phyloP scores from a whole-genome alignment of 2,329 filamentous ascomycete species.

The Nigrospora oryzae region DNA sequence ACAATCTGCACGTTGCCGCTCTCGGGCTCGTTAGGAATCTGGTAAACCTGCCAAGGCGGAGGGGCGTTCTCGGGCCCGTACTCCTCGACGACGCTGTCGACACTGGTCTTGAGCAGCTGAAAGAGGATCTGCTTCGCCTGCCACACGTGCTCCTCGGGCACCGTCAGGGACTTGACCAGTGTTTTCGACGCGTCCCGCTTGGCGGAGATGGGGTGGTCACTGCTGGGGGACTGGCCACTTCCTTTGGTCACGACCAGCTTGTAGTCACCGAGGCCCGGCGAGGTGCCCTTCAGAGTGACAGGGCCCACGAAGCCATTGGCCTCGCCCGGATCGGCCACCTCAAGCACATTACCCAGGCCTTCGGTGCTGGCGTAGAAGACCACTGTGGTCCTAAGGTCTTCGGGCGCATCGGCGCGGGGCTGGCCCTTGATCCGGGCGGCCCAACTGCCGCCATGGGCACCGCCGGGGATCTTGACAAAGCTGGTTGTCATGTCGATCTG shows the following conservation, averaged over 20 bases:
- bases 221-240: constrained; percentile 48
- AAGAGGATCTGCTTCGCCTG: constrained; percentile 63
- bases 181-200: constrained; percentile 69
- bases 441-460: constrained; percentile 83
- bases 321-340: constrained; percentile 44
- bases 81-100: constrained; percentile 39
- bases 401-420: constrained; percentile 59
- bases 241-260: constrained; percentile 70
- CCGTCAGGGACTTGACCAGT: constrained; percentile 61
- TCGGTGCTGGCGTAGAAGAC: constrained; percentile 80
- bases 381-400: constrained; percentile 64
- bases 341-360: constrained; percentile 56
- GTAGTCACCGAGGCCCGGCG: constrained; percentile 68
- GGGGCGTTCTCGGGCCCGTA: constrained; percentile 55
- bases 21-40: constrained; percentile 60
- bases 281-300: constrained; percentile 63
- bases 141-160: constrained; percentile 68
- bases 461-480: constrained; percentile 88
- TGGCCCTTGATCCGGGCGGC: constrained; percentile 78
- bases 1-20: constrained; percentile 77
- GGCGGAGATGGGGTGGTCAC: constrained; percentile 58
- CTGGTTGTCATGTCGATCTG: constrained; percentile 83
- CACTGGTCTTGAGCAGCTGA: constrained; percentile 41
- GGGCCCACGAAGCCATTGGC: constrained; percentile 43
- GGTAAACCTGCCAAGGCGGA: constrained; percentile 79